Evolutionary conservation across 345 rosid genomes (phyloP).

Genomic region (Eucalyptus lansdowneana): DNA sequence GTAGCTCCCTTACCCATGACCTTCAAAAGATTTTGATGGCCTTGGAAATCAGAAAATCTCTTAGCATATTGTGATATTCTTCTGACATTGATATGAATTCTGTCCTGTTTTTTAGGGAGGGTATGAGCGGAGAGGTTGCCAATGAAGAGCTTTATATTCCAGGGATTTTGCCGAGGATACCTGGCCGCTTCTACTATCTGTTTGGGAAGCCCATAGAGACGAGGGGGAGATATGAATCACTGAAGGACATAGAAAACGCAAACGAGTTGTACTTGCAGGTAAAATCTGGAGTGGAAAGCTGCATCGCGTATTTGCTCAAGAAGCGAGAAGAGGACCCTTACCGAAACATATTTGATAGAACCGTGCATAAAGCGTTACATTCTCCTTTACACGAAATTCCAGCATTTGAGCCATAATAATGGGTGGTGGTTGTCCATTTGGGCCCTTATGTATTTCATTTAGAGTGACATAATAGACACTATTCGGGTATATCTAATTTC

Average conservation of each 20-base stretch:
- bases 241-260: conserved; percentile 42
- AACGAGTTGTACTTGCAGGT: conserved; percentile 43
- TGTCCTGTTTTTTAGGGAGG: conserved; percentile 28
- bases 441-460: neutral
- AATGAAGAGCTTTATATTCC: conserved; percentile 37
- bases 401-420: conserved; percentile 36
- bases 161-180: conserved; percentile 50
- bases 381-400: conserved; percentile 40
- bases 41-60: neutral
- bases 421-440: neutral
- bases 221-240: conserved; percentile 35
- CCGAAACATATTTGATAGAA: conserved; percentile 49
- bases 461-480: neutral
- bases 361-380: conserved; percentile 15
- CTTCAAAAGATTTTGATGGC: neutral
- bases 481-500: neutral
- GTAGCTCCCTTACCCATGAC: conserved; percentile 9
- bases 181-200: conserved; percentile 58
- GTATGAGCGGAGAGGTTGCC: conserved; percentile 21
- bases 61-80: neutral
- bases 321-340: conserved; percentile 73
- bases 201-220: conserved; percentile 70
- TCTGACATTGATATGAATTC: neutral
- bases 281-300: conserved; percentile 43
- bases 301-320: conserved; percentile 54